Conservation (phyloP, 306 rosid species). For the Cercis canadensis region DNA sequence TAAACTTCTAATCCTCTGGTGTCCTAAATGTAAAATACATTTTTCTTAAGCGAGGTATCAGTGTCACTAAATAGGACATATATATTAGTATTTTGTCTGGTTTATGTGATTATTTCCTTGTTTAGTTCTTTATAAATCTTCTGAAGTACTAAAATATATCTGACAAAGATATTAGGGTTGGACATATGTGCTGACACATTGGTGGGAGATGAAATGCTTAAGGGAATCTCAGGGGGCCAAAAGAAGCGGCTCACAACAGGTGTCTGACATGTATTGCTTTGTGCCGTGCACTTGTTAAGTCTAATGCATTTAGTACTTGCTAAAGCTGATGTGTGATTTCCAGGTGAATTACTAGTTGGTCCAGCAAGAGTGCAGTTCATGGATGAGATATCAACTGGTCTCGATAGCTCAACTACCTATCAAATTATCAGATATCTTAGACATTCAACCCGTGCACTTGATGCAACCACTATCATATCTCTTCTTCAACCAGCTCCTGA, state of each 20-base stretch:
- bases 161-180: constrained; percentile 98
- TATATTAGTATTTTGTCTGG: neutral
- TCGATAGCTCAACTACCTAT: constrained; percentile 93
- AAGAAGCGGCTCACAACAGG: constrained; percentile 99
- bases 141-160: constrained; percentile 60
- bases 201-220: constrained; percentile 99
- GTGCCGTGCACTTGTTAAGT: constrained; percentile 32
- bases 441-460: constrained; percentile 90
- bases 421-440: constrained; percentile 88
- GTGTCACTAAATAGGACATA: neutral
- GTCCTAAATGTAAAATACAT: too few relatives aligned
- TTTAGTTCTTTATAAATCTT: constrained; percentile 27
- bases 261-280: constrained; percentile 32
- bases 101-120: constrained; percentile 10
- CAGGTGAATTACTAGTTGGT: constrained; percentile 95
- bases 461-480: constrained; percentile 88
- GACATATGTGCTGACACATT: constrained; percentile 97
- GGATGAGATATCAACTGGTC: constrained; percentile 99
- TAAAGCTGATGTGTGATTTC: constrained; percentile 43
- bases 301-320: constrained; percentile 35
- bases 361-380: constrained; percentile 97
- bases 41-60: constrained; percentile 23
- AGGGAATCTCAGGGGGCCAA: constrained; percentile 98
- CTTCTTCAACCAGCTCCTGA: constrained; percentile 99
- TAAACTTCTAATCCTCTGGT: too few relatives aligned